A percentile compares a stretch with the other conserved stretches of the same genome.
These are phyloP conservation scores for Exophiala viscosa DNA, from an alignment of 2,329 filamentous ascomycete species.

Conservation along the genomic window DNA sequence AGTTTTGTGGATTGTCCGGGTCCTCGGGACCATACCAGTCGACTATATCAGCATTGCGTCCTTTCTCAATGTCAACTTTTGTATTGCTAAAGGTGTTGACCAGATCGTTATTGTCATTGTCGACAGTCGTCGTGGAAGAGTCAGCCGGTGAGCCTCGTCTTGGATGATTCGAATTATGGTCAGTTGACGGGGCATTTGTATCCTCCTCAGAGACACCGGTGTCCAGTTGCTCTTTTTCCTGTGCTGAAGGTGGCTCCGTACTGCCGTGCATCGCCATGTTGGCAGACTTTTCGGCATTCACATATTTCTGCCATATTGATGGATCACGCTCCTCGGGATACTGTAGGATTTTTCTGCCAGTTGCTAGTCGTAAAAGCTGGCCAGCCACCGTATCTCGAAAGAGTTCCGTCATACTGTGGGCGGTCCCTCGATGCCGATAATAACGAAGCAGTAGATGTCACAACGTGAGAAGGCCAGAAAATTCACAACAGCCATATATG, in stretches of 20 bases:
- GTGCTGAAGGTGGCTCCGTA: conserved; percentile 28
- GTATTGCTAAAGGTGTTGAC: conserved; percentile 8
- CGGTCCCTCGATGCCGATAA: neutral
- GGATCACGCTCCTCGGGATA: conserved; percentile 49
- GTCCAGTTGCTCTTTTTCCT: conserved; percentile 1
- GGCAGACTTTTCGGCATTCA: conserved; percentile 49
- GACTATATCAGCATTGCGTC: conserved; percentile 48
- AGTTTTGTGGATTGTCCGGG: conserved; percentile 46
- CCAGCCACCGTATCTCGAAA: conserved; percentile 45
- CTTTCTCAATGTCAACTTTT: conserved; percentile 50
- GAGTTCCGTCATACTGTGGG: conserved; percentile 34
- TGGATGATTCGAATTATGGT: neutral
- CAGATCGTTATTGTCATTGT: conserved; percentile 4
- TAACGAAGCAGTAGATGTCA: neutral
- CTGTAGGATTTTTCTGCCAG: conserved; percentile 36
- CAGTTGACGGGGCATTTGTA: neutral
- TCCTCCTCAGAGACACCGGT: neutral
- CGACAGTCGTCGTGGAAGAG: neutral
- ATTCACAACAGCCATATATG: neutral
- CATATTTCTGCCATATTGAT: conserved; percentile 45
- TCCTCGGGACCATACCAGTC: conserved; percentile 42
- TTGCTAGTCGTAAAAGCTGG: conserved; percentile 40
- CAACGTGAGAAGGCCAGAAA: too few species aligned
- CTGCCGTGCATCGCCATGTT: conserved; percentile 43
- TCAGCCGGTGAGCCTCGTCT: neutral